phyloP scores from a whole-genome alignment of 345 rosid genomes.

The Arabis alpina region DNA sequence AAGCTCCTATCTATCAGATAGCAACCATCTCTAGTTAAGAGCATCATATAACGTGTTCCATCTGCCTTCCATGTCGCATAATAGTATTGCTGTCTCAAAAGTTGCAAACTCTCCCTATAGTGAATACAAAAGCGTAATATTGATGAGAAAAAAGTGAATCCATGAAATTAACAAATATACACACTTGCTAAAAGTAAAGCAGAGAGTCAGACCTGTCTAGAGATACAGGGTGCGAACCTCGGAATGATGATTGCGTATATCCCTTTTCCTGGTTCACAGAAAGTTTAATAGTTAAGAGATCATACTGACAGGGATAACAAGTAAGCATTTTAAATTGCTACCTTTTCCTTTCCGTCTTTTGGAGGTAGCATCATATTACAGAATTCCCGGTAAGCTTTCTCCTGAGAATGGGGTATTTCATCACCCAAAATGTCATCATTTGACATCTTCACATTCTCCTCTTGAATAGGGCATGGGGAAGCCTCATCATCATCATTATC shows the following conservation, averaged over 20 bases:
- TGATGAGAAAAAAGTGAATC: too few species aligned
- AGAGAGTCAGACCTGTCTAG: slow-evolving; percentile 51
- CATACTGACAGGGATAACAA: too few species aligned
- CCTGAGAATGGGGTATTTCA: slow-evolving; percentile 88
- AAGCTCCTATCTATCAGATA: slow-evolving; percentile 86
- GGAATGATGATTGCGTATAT: slow-evolving; percentile 50
- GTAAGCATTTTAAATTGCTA: slow-evolving; percentile 32
- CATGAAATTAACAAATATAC: too few species aligned
- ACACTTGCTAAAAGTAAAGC: too few species aligned
- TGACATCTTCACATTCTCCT: slow-evolving; percentile 71
- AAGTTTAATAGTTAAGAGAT: too few species aligned
- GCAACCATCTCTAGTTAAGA: slow-evolving; percentile 87
- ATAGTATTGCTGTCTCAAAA: slow-evolving; percentile 87
- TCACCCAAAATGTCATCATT: slow-evolving; percentile 97
- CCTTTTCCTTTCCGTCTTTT: slow-evolving; percentile 45
- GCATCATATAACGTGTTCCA: slow-evolving; percentile 99
- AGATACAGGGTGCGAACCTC: slow-evolving; percentile 90
- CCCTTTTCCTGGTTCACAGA: too few species aligned
- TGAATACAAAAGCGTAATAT: too few species aligned
- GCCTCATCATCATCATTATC: slow-evolving; percentile 29
- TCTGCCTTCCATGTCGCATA: slow-evolving; percentile 99
- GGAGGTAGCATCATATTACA: slow-evolving; percentile 72
- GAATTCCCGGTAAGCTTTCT: slow-evolving; percentile 55
- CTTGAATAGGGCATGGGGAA: slow-evolving; percentile 29
- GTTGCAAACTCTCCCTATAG: slow-evolving; percentile 88